Evolutionary conservation across 2,329 filamentous ascomycete genomes (phyloP).

Genomic region (Exophiala oligosperma): DNA sequence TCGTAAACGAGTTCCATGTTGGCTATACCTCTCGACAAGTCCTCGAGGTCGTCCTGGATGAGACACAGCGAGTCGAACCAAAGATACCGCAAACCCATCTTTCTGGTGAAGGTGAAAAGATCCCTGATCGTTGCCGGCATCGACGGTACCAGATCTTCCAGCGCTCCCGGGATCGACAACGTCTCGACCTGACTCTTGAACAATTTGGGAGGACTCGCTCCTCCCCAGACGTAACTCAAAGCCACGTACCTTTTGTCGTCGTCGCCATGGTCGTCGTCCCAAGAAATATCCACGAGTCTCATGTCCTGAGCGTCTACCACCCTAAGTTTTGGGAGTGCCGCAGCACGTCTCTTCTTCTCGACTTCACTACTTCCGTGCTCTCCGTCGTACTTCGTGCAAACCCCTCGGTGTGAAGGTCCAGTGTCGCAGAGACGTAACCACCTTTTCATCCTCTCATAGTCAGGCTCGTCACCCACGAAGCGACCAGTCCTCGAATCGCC

Average conservation of each 20-base stretch:
- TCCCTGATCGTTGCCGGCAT: not conserved
- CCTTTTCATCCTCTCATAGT: not conserved
- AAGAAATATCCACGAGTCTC: not conserved
- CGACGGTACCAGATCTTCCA: not conserved
- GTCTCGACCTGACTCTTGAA: not conserved
- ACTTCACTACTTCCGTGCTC: not conserved
- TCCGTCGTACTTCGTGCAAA: not conserved
- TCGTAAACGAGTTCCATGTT: constrained; percentile 9
- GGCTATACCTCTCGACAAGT: not conserved
- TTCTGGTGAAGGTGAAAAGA: not conserved
- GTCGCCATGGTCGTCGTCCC: no score
- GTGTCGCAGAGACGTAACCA: not conserved
- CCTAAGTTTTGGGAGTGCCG: not conserved
- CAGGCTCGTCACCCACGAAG: not conserved
- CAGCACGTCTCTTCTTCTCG: not conserved
- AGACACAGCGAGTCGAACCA: constrained; percentile 9
- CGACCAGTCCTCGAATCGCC: not conserved
- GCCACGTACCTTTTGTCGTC: not conserved
- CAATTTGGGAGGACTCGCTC: not conserved
- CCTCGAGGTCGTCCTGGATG: constrained; percentile 1
- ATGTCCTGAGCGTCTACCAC: constrained; percentile 1
- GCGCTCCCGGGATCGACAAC: not conserved
- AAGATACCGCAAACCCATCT: not conserved
- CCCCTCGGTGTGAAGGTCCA: not conserved
- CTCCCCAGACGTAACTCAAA: constrained; percentile 8